Evolutionary conservation across 2,329 filamentous ascomycete species (phyloP).

Genomic region (Penicillium sp.): DNA sequence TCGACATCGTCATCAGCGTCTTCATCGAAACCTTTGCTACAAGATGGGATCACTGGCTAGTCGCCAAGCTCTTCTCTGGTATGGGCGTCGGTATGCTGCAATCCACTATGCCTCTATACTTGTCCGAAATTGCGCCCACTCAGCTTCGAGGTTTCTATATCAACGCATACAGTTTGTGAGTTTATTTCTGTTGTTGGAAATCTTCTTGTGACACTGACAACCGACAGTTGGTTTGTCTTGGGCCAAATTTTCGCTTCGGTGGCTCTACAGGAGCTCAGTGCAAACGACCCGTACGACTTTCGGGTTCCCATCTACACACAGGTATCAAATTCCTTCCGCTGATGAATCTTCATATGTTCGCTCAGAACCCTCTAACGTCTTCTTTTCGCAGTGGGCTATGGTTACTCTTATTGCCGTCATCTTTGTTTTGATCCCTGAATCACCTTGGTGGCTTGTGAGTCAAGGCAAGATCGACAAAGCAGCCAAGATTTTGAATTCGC

Average conservation of each 20-base stretch:
- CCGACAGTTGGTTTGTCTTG: constrained; percentile 44
- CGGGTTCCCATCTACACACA: constrained; percentile 47
- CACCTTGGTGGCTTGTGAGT: constrained; percentile 44
- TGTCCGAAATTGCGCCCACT: constrained; percentile 46
- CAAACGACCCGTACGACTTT: constrained; percentile 36
- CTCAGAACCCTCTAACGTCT: background rate
- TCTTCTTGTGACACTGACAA: background rate
- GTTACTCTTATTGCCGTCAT: constrained; percentile 45
- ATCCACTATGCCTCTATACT: constrained; percentile 45
- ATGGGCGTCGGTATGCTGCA: constrained; percentile 49
- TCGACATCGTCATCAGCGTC: constrained; percentile 38
- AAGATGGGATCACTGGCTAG: constrained; percentile 45
- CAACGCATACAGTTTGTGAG: constrained; percentile 45
- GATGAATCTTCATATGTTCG: background rate
- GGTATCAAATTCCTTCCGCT: constrained; percentile 18
- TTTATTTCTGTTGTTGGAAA: background rate
- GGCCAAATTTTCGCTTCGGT: constrained; percentile 49
- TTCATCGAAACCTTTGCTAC: constrained; percentile 42
- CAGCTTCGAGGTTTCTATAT: constrained; percentile 45
- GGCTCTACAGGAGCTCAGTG: constrained; percentile 41
- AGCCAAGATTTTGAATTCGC: constrained; percentile 29
- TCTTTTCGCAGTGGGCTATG: constrained; percentile 43
- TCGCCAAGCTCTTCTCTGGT: constrained; percentile 38
- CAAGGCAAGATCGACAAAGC: constrained; percentile 36
- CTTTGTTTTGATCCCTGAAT: constrained; percentile 38